phyloP scores from a whole-genome alignment of 2,329 filamentous ascomycete species.

The Myrmaecium sp. region DNA sequence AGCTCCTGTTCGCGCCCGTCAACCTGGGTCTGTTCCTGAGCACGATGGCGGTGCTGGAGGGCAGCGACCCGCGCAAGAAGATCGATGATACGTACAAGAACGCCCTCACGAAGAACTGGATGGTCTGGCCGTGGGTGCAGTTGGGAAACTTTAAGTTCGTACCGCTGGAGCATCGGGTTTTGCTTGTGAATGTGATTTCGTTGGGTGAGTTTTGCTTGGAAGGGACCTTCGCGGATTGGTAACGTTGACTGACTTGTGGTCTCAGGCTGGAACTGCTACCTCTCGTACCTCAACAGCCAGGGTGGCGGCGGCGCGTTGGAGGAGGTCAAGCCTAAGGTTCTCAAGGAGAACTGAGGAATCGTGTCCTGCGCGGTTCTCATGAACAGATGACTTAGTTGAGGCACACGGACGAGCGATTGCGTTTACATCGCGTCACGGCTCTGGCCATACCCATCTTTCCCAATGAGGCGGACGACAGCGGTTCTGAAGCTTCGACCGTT shows the following conservation, averaged over 20 bases:
- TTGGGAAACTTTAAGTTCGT: slow-evolving; percentile 75
- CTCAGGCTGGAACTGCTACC: slow-evolving; percentile 25
- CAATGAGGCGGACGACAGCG: too few relatives aligned
- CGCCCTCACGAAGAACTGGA: slow-evolving; percentile 68
- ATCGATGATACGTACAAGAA: slow-evolving; percentile 51
- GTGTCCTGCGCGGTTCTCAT: too few relatives aligned
- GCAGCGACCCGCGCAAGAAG: slow-evolving; percentile 46
- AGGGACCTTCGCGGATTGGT: slow-evolving; percentile 1
- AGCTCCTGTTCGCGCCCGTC: slow-evolving; percentile 66
- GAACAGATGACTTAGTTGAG: too few relatives aligned
- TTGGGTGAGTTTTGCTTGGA: slow-evolving; percentile 33
- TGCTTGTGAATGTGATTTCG: slow-evolving; percentile 73
- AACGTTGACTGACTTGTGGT: slow-evolving; percentile 1
- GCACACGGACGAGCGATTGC: too few relatives aligned
- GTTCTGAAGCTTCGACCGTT: too few relatives aligned
- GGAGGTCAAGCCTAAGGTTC: too few relatives aligned
- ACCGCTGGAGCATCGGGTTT: slow-evolving; percentile 63
- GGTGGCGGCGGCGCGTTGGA: slow-evolving; percentile 9
- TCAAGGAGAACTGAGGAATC: too few relatives aligned
- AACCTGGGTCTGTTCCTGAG: slow-evolving; percentile 70
- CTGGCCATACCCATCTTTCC: too few relatives aligned
- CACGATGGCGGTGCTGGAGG: slow-evolving; percentile 73
- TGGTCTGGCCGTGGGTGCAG: slow-evolving; percentile 78
- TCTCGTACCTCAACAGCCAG: slow-evolving; percentile 20
- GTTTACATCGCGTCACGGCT: too few relatives aligned